Percentiles rank a stretch among this genome's conserved stretches.
Conservation (phyloP, 2,329 filamentous ascomycete species). For the Colletotrichum sansevieriae region DNA sequence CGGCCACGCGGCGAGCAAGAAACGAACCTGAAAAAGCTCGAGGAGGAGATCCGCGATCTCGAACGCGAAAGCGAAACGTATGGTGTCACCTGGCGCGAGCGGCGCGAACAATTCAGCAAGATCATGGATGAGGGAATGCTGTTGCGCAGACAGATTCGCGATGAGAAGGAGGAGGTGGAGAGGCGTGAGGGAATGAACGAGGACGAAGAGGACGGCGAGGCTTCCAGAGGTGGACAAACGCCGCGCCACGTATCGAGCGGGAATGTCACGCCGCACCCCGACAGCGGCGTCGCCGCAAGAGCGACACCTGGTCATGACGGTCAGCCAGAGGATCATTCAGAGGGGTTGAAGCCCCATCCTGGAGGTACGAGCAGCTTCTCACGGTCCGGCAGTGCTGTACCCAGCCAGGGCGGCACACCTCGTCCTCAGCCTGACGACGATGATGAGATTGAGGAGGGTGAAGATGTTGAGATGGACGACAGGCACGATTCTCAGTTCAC, state of each 20-base stretch:
- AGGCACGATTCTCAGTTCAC: slow-evolving; percentile 51
- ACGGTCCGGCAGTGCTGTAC: slow-evolving; percentile 54
- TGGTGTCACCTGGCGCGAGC: slow-evolving; percentile 84
- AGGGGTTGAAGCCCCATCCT: slow-evolving; percentile 44
- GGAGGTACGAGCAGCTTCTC: slow-evolving; percentile 46
- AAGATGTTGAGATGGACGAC: slow-evolving; percentile 73
- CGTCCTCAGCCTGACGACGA: slow-evolving; percentile 47
- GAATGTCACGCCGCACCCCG: slow-evolving; percentile 64
- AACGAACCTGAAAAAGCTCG: slow-evolving; percentile 81
- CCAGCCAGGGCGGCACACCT: slow-evolving; percentile 55
- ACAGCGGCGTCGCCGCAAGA: slow-evolving; percentile 54
- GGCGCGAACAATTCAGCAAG: slow-evolving; percentile 85
- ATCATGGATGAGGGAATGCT: slow-evolving; percentile 94
- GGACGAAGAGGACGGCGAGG: slow-evolving; percentile 71
- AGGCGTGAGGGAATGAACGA: slow-evolving; percentile 85
- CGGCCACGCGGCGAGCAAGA: slow-evolving; percentile 87
- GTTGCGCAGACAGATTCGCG: slow-evolving; percentile 85
- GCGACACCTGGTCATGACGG: slow-evolving; percentile 49
- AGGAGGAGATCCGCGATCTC: slow-evolving; percentile 89
- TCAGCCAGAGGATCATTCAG: slow-evolving; percentile 49
- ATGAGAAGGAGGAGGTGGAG: slow-evolving; percentile 96
- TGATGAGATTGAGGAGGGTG: slow-evolving; percentile 57
- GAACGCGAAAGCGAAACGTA: slow-evolving; percentile 88
- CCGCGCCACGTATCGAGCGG: slow-evolving; percentile 64
- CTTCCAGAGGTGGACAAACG: slow-evolving; percentile 60